phyloP scores from a whole-genome alignment of 2,329 filamentous ascomycete species.

The Coniochaeta pulveracea region DNA sequence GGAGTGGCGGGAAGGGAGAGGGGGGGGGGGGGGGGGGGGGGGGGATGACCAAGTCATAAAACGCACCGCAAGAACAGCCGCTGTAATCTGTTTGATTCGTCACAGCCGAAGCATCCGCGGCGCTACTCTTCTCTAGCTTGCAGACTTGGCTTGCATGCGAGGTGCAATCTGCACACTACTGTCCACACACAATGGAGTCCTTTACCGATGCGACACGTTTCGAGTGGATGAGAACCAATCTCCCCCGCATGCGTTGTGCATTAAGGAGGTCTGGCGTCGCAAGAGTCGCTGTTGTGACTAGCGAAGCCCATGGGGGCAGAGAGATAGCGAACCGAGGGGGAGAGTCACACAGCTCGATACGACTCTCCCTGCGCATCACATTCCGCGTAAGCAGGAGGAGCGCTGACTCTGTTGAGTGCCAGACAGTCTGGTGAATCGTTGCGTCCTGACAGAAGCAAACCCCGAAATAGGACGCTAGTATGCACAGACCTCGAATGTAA shows the following conservation, averaged over 20 bases:
- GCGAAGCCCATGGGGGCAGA: no score
- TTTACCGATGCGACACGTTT: slow-evolving; percentile 1
- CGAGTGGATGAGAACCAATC: neutral
- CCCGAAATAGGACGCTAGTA: neutral
- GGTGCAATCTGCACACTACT: no score
- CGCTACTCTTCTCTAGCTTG: neutral
- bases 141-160: no score
- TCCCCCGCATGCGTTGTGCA: neutral
- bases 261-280: slow-evolving; percentile 1
- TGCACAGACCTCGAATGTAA: slow-evolving; percentile 1
- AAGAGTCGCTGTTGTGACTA: neutral
- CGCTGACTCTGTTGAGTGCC: neutral
- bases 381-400: neutral
- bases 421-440: neutral
- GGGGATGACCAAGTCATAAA: no score
- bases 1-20: no score
- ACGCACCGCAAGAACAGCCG: no score
- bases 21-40: no score
- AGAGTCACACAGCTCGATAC: neutral
- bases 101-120: neutral
- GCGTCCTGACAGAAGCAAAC: neutral
- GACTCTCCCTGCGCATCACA: slow-evolving; percentile 3
- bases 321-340: no score
- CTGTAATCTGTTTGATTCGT: no score
- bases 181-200: no score